These are phyloP conservation scores for Podospora pseudoanserina DNA, from an alignment of 495 filamentous ascomycete species.

Conservation along the genomic window DNA sequence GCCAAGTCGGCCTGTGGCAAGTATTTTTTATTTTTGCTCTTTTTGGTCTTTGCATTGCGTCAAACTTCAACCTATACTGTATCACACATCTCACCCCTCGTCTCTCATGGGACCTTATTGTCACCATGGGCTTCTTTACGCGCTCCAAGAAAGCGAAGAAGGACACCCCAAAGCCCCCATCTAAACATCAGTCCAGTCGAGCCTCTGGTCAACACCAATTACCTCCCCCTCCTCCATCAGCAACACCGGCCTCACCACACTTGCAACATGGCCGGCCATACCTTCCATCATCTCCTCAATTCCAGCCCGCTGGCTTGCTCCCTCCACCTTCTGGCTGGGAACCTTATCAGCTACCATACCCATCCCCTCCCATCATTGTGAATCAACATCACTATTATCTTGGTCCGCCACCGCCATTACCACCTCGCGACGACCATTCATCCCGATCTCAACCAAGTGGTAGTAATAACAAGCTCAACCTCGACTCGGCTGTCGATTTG, in stretches of 20 bases:
- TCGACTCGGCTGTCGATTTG: conserved; percentile 37
- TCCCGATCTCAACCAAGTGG: conserved; percentile 20
- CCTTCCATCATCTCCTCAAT: conserved; percentile 21
- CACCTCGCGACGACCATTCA: conserved; percentile 25
- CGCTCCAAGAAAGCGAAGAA: conserved; percentile 44
- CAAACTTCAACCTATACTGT: not conserved
- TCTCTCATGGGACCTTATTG: conserved; percentile 3
- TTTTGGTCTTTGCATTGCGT: not conserved
- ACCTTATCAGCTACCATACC: conserved; percentile 26
- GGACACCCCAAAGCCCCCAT: conserved; percentile 19
- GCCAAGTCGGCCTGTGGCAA: not conserved
- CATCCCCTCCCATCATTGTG: conserved; percentile 42
- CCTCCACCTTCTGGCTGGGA: conserved; percentile 37
- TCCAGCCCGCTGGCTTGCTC: conserved; percentile 36
- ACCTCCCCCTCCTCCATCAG: conserved; percentile 19
- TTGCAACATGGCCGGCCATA: conserved; percentile 27
- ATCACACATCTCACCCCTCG: not conserved
- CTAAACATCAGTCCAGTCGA: conserved; percentile 17
- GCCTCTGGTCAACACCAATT: conserved; percentile 9
- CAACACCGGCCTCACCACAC: conserved; percentile 19
- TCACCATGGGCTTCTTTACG: conserved; percentile 45
- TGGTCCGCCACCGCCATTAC: conserved; percentile 27
- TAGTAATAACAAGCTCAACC: conserved; percentile 35
- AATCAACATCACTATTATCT: conserved; percentile 50
- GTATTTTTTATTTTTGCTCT: conserved; percentile 6